Percentiles rank a stretch among this genome's conserved stretches.
Evolutionary conservation across 2,329 filamentous ascomycete genomes (phyloP).

Genomic region (Harringtonia aguacate): DNA sequence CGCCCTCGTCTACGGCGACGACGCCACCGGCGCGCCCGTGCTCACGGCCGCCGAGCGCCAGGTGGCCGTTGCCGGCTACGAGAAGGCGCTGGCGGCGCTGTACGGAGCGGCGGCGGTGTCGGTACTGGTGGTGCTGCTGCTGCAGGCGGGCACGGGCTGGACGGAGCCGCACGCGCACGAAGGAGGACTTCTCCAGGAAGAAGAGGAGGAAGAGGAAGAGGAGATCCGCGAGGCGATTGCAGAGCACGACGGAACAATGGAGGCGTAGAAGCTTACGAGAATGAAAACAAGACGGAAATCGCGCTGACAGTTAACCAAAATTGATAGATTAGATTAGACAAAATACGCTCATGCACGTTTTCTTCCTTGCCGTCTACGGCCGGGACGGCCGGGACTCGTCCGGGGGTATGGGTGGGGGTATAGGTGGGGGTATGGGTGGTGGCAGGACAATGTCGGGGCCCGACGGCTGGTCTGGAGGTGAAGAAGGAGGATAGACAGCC

Average conservation of each 20-base stretch:
- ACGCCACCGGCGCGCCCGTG: slow-evolving; percentile 5
- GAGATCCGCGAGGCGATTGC: slow-evolving; percentile 21
- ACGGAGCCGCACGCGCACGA: slow-evolving; percentile 21
- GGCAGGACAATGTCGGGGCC: not conserved
- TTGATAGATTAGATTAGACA: not conserved
- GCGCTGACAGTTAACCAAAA: no score
- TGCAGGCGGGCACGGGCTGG: slow-evolving; percentile 43
- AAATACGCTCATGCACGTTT: no score
- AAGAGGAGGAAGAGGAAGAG: slow-evolving; percentile 18
- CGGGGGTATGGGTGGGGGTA: no score
- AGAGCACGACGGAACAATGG: slow-evolving; percentile 20
- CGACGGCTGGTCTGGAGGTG: no score
- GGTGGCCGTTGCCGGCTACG: slow-evolving; percentile 38
- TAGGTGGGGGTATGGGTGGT: no score
- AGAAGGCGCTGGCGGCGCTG: slow-evolving; percentile 29
- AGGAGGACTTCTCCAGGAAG: slow-evolving; percentile 18
- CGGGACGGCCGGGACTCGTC: no score
- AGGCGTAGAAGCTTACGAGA: slow-evolving; percentile 16
- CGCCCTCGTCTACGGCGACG: slow-evolving; percentile 33
- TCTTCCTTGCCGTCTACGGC: no score
- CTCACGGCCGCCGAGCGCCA: slow-evolving; percentile 28
- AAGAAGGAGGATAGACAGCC: slow-evolving; percentile 2
- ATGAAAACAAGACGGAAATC: no score
- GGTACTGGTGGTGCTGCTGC: slow-evolving; percentile 28
- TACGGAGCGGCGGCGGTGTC: slow-evolving; percentile 37